Conservation (phyloP, 192 early-diverging fungal species). For the Jimgerdemannia lactiflua region DNA sequence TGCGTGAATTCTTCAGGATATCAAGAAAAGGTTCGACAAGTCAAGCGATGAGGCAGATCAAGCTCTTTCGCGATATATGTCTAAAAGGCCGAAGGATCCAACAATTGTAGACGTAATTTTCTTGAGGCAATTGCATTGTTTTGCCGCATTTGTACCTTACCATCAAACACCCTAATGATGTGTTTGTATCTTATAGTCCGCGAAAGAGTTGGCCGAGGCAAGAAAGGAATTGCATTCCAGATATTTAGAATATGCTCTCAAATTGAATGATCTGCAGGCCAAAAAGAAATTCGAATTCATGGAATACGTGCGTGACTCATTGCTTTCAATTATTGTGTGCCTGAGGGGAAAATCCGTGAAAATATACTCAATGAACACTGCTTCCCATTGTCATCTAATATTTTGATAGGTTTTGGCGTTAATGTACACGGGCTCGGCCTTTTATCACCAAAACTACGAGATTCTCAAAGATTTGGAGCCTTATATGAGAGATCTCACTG, state of each 20-base stretch:
- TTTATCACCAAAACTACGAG: constrained; percentile 82
- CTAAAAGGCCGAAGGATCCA: constrained; percentile 55
- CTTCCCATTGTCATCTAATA: not conserved
- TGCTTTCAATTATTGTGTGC: no score
- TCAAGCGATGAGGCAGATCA: constrained; percentile 60
- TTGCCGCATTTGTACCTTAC: constrained; percentile 32
- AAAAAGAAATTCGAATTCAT: constrained; percentile 76
- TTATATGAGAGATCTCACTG: constrained; percentile 72
- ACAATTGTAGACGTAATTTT: constrained; percentile 49
- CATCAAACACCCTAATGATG: constrained; percentile 8
- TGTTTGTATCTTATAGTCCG: constrained; percentile 29
- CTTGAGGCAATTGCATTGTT: constrained; percentile 1
- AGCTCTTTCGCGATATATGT: constrained; percentile 58
- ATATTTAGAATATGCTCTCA: constrained; percentile 63
- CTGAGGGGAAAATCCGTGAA: not conserved
- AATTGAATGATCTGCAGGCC: constrained; percentile 70
- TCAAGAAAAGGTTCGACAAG: constrained; percentile 57
- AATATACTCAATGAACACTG: not conserved
- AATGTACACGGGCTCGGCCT: constrained; percentile 81
- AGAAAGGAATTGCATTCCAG: constrained; percentile 60
- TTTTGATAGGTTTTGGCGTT: constrained; percentile 62
- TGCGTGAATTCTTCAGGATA: constrained; percentile 31
- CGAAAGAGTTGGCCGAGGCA: constrained; percentile 55
- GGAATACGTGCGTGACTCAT: constrained; percentile 45
- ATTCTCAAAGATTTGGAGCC: constrained; percentile 79